Evolutionary conservation across 352 stramenopile species (phyloP), one percentile per base, ranked within the genome.

Genomic region (Pythium volutum): DNA sequence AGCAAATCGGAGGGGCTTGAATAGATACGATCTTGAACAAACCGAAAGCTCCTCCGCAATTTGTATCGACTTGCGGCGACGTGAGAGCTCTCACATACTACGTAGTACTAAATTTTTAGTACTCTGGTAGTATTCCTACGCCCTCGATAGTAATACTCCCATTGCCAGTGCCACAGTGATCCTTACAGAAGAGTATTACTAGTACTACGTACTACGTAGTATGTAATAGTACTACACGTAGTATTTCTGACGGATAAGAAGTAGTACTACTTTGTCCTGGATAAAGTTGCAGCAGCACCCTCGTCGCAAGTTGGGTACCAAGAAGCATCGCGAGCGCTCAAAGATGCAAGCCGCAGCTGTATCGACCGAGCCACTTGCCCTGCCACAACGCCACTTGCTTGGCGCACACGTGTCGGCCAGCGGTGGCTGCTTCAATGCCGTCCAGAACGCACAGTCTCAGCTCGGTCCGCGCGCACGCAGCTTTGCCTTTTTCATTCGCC

Each of bases 401-500:
- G 69, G 72, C 9, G 72, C 73, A 15, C 74, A 83, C 51, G 66
- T 83, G 16, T 83, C 74, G 15, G 72, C 69, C 2, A 59, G 62
- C 15, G 67, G 67, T 18, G 69, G 72, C 6, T 62, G 72, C 29
- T 43, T 74, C 16, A 65, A 63, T 7, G 69, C 70, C 3, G 47
- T 83, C 14, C 47, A 48, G 15, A 78, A 75, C 27, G 69, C 69
- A 1, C 11, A 20, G n/a, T 45, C 64, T n/a, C 48, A 63, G 36
- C 69, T 80, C 2, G 74, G 71, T 15, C 65, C 64, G 5, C 46
- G 31, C 11, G 66, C 72, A 20, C 31, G 54, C 3, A 70, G 65
- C 23, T 67, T 78, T 34, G 66, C 72, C 26, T 70, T 80, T 57
- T 83, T 83, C 49, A 62, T 79, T 15, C 62, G 74, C 10, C 69